Percentiles rank a stretch among this genome's conserved stretches.
phyloP scores from a whole-genome alignment of 1,284 basidiomycete genomes.

The Apiotrichum brassicae region DNA sequence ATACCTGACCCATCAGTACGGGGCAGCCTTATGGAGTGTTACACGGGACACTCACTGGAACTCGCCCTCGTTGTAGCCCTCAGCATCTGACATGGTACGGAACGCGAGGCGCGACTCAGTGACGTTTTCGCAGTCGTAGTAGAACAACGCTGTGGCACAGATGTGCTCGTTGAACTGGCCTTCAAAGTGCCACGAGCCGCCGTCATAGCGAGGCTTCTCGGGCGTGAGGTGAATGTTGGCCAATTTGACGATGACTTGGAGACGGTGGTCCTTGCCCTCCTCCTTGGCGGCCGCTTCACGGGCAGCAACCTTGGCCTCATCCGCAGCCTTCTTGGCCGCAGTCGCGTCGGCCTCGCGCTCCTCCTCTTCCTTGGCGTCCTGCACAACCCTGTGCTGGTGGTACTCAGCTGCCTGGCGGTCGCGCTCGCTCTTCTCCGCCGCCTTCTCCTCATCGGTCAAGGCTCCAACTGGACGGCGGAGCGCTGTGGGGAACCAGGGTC shows the following conservation, averaged over 20 bases:
- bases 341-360: background rate
- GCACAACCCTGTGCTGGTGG: background rate
- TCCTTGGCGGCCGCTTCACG: background rate
- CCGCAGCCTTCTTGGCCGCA: background rate
- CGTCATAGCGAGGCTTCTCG: conserved; percentile 2
- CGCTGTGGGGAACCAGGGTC: background rate
- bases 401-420: no score
- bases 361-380: background rate
- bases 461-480: background rate
- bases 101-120: background rate
- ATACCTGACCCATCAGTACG: background rate
- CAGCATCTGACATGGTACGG: background rate
- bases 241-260: conserved; percentile 9
- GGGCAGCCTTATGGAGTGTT: no score
- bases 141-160: conserved; percentile 3
- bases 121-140: conserved; percentile 5
- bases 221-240: conserved; percentile 9
- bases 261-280: background rate
- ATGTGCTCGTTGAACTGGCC: conserved; percentile 5
- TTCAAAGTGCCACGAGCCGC: conserved; percentile 6
- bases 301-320: background rate
- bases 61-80: background rate
- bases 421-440: background rate
- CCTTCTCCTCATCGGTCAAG: background rate
- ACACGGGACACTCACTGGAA: background rate